Base-by-base conservation (phyloP, 2,329 filamentous ascomycete species). In the Teratosphaeriaceae sp. region DNA sequence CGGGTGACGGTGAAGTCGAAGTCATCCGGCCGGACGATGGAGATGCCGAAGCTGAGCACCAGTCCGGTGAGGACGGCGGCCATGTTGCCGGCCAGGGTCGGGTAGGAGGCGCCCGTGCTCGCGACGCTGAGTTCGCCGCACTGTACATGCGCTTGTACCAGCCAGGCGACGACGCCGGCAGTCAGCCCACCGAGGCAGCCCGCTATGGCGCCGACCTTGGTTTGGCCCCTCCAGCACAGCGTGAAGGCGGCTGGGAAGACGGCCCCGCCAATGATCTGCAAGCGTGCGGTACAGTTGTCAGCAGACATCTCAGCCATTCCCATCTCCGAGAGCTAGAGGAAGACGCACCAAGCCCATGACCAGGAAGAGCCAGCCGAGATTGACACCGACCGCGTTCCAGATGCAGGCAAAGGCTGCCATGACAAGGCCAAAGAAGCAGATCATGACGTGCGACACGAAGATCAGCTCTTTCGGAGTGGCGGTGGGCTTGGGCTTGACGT, bases 161-260 rank as follows among this genome's bases (percentile, higher is more conserved):
- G 56, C 69, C 69, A 72, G 31, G 70, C 64, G 3, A 60, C 59
- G 2, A 71, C 49, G 0, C 68, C 69, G 0, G 63, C 63, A 18
- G 60, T 40, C 44, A 71, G 65, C 2, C 70, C 70, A 2, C 71
- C 49, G 1, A 72, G 62, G 0, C 68, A 65, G 0, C 68, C 69
- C 3, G 72, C 50, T 1, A 72, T 65, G 0, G 69, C 68, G 0
- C 69, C 70, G 3, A 66, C 45, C 13, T 60, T 61, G 0, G 70
- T 70, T 51, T 73, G 70, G 0, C 68, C 54, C 1, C 61, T 65
- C 69, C 69, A 72, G 24, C 64, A 58, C 2, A 72, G 54, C 0
- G 68, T 66, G 5, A 72, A 52, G 1, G 65, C 63, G 5, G 70
- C 53, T 0, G 70, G 70, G 41, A 70, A 66, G 12, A 69, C 65